Conservation (phyloP, 1,139 yeast species). For the Kurtzmaniella quercitrusa region DNA sequence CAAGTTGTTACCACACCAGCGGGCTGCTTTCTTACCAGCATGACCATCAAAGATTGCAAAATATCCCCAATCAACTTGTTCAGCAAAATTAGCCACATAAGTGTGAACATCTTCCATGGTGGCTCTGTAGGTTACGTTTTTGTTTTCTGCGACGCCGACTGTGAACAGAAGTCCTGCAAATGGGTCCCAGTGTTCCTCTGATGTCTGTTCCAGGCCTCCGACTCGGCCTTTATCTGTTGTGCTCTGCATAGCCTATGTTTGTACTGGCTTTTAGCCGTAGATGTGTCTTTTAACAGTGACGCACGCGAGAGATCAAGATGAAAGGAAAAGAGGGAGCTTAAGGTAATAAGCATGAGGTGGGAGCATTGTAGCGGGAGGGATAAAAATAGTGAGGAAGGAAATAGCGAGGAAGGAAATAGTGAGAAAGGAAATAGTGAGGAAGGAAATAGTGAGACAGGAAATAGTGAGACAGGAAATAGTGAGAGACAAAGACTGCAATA, state of each 20-base stretch:
- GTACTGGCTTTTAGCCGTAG: not conserved
- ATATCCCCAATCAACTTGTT: constrained; percentile 87
- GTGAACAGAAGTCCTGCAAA: constrained; percentile 56
- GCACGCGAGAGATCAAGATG: no score
- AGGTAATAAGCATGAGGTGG: no score
- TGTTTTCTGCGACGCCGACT: constrained; percentile 90
- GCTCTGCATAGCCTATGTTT: not conserved
- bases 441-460: no score
- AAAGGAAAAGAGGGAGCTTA: no score
- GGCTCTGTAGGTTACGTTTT: constrained; percentile 73
- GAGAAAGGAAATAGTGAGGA: no score
- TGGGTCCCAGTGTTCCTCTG: constrained; percentile 22
- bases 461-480: no score
- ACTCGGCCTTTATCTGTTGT: not conserved
- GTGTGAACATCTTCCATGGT: constrained; percentile 98
- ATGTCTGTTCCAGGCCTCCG: not conserved
- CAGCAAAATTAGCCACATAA: constrained; percentile 88
- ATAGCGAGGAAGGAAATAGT: no score
- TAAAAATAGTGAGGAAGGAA: no score
- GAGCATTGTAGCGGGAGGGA: no score
- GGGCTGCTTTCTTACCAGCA: constrained; percentile 90
- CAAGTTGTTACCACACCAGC: constrained; percentile 90
- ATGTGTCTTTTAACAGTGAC: no score
- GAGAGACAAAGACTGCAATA: no score
- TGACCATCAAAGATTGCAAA: constrained; percentile 98